phyloP scores from a whole-genome alignment of 2,329 filamentous ascomycete species.

The Mycosphaerelloides madeirae region DNA sequence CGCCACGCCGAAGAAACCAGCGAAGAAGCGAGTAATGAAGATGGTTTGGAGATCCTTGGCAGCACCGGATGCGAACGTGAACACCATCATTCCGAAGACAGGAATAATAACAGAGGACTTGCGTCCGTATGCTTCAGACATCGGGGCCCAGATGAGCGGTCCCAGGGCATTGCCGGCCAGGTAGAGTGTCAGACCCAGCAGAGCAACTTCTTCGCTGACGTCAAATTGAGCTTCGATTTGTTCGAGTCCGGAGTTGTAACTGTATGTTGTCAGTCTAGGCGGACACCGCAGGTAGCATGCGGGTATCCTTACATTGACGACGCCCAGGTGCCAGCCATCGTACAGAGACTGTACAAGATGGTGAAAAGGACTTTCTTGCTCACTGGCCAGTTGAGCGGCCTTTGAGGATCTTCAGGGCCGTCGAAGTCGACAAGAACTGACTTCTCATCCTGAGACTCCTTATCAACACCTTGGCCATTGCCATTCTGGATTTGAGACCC shows the following conservation, averaged over 20 bases:
- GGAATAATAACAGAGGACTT: conserved; percentile 38
- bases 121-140: conserved; percentile 41
- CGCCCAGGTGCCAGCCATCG: neutral
- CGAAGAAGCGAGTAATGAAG: conserved; percentile 38
- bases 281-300: neutral
- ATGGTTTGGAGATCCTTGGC: conserved; percentile 31
- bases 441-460: too few relatives aligned
- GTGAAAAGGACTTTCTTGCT: neutral
- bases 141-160: conserved; percentile 27
- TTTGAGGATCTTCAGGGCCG: too few relatives aligned
- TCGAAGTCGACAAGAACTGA: neutral
- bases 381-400: neutral
- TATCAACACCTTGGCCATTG: too few relatives aligned
- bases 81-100: conserved; percentile 38
- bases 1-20: conserved; percentile 37
- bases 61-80: conserved; percentile 40
- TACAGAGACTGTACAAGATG: neutral
- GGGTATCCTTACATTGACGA: neutral
- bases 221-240: too few relatives aligned
- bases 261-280: neutral
- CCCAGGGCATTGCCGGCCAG: neutral
- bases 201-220: conserved; percentile 1
- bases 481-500: too few relatives aligned
- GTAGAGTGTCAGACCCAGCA: neutral
- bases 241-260: conserved; percentile 44